Base-by-base conservation (phyloP, 2,329 filamentous ascomycete genomes). In the Teratosphaeria destructans region DNA sequence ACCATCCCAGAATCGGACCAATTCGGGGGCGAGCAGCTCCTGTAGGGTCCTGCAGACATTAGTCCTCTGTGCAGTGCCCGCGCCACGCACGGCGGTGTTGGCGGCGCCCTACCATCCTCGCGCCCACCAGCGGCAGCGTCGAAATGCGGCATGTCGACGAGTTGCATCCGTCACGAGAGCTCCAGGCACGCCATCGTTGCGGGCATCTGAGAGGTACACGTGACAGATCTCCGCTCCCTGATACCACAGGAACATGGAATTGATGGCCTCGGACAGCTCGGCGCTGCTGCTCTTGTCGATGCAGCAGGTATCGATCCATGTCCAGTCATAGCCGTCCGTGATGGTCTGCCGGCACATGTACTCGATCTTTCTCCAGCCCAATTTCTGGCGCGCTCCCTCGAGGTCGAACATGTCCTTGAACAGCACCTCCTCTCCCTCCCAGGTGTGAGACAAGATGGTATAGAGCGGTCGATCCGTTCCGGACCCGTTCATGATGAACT, bases 221-320 rank as follows among this genome's bases (percentile, higher is more conserved):
- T 58, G 54, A 34, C 57, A 58, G 1, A 35, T 32, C 37, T 11
- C 8, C 5, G 57, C 49, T 5, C 5, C 16, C 10, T 16, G 16
- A 39, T 58, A 58, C 47, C 52, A 58, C 43, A 6, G 11, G 29
- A 53, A 53, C 52, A 53, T 53, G 29, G 52, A 54, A 54, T 60
- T 60, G 59, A 60, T 58, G 14, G 56, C 56, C 29, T 60, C 59
- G 1, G 52, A 58, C n/a, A 60, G 52, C 56, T 60, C 56, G 1
- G 56, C 59, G 29, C 56, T 58, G 29, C 43, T 54, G 16, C 56
- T 39, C 27, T 60, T 55, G 56, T 60, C 59, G 32, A 67, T 67
- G 57, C 66, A 67, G 55, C 62, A 66, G 5, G 66, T 66, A 55
- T 68, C 66, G 47, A 68, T 37, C 64, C 66, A 68, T 32, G 53